phyloP scores from a whole-genome alignment of 306 rosid genomes.

The Chamaecrista fasciculata region DNA sequence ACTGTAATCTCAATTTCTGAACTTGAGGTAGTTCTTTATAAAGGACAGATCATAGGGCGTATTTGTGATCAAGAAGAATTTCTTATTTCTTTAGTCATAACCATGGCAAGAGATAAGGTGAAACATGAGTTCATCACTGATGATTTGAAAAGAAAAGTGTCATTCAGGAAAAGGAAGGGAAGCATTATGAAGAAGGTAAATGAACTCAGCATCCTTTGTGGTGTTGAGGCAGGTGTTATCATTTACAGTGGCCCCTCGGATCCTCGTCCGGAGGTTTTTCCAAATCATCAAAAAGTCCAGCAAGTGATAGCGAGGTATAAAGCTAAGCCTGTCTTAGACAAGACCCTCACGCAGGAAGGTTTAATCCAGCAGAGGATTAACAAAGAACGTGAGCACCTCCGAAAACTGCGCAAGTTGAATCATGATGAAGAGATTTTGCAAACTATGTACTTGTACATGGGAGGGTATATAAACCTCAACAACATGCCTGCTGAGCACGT shows the following conservation, averaged over 20 bases:
- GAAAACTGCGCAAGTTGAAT: neutral
- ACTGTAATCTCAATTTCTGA: neutral
- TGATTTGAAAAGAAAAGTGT: neutral
- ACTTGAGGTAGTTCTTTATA: neutral
- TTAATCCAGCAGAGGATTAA: neutral
- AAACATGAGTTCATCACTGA: neutral
- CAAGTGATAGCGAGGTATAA: neutral
- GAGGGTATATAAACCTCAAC: neutral
- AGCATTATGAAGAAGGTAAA: neutral
- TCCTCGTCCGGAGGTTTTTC: conserved; percentile 1
- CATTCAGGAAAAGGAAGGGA: neutral
- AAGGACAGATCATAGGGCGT: neutral
- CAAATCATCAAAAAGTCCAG: neutral
- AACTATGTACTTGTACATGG: neutral
- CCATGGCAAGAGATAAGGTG: neutral
- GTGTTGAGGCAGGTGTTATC: neutral
- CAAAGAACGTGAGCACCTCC: neutral
- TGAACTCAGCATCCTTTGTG: neutral
- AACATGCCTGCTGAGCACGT: neutral
- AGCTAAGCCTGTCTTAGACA: neutral
- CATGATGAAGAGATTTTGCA: neutral
- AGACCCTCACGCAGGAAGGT: neutral
- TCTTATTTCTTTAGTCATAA: neutral
- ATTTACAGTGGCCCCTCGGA: neutral
- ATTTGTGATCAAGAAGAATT: neutral